Base-by-base conservation (phyloP, 1,284 basidiomycete species). In the Jaminaea rosea region DNA sequence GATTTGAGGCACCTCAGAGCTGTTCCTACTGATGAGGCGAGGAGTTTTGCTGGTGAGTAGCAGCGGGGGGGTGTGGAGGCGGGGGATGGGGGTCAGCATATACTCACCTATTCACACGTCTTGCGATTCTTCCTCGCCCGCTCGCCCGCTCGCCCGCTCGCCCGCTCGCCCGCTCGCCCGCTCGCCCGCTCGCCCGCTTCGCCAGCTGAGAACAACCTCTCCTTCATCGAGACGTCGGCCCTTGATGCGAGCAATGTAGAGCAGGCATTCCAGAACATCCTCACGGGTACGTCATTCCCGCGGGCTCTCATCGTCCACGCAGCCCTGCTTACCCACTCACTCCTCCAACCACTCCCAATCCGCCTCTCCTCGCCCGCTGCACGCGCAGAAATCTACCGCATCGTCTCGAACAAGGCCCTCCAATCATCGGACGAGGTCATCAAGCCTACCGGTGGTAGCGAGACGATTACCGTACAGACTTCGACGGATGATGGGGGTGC, bases 221-320 rank as follows among this genome's bases (percentile, higher is more conserved):
- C 87, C 29, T 75, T 75, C 81, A 96, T 98, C 68, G 93, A 98
- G 80, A 98, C 93, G 57, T 98, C 94, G 67, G 93, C 94, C 76
- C 84, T 98, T 81, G 93, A 98, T 82, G 90, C 92, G 64, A 91
- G 88, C 49, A 97, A 97, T 78, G 94, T 98, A 76, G 93, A 97
- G 53, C 67, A 70, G 60, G 73, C 93, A 49, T 98, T 98, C 84
- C 91, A 97, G 77, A 92, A 85, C 67, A 97, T 96, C 73, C 81
- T 98, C 56, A 87, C 88, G 50, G 91, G 91, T 91, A 52, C 58
- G 83, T 77, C 17, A 36, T 21, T 21, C 21, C n/a, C 34, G 4
- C 34, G n/a, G 4, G 34, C 34, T n/a, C 9, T n/a, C 10, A 36
- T 36, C 6, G 34, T 15, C 4, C 10, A 36, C 9, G 4, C 34